Percentiles rank a stretch among this genome's conserved stretches.
Evolutionary conservation across 2,329 filamentous ascomycete species (phyloP).

Genomic region (Cadophora sp.): DNA sequence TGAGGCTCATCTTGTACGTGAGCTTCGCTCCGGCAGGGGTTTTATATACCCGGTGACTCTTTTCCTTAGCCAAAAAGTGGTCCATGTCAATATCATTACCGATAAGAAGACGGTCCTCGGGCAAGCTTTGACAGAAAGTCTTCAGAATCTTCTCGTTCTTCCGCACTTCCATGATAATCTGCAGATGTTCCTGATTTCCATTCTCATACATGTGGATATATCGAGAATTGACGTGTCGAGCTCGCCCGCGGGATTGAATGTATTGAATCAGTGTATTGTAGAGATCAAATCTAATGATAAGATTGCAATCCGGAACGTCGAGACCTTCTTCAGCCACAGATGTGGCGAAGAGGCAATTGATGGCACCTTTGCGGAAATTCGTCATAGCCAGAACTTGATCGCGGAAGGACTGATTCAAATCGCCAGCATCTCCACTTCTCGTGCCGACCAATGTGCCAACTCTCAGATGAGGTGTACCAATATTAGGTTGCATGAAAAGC

Average conservation of each 20-base stretch:
- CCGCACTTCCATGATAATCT: constrained; percentile 64
- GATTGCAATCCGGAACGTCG: constrained; percentile 71
- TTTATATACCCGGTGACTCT: constrained; percentile 52
- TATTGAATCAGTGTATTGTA: constrained; percentile 93
- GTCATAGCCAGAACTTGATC: constrained; percentile 77
- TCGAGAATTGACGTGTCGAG: constrained; percentile 76
- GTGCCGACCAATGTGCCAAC: constrained; percentile 70
- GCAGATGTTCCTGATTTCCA: constrained; percentile 66
- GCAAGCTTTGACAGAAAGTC: constrained; percentile 77
- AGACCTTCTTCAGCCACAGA: constrained; percentile 73
- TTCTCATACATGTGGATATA: constrained; percentile 86
- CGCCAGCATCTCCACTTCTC: constrained; percentile 55
- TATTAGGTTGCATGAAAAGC: constrained; percentile 63
- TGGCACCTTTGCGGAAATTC: constrained; percentile 63
- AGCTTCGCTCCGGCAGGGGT: constrained; percentile 79
- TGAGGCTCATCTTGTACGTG: constrained; percentile 76
- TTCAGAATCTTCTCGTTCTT: constrained; percentile 69
- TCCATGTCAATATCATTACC: constrained; percentile 65
- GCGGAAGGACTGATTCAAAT: constrained; percentile 67
- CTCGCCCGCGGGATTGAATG: constrained; percentile 89
- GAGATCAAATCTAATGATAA: constrained; percentile 80
- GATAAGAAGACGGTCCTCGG: constrained; percentile 73
- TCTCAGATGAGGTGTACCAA: constrained; percentile 64
- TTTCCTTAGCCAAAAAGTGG: constrained; percentile 58
- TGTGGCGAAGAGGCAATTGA: constrained; percentile 71